These are phyloP conservation scores for Pseudonitzschia multistriata DNA, from an alignment of 108 stramenopile genomes.

Conservation along the genomic window DNA sequence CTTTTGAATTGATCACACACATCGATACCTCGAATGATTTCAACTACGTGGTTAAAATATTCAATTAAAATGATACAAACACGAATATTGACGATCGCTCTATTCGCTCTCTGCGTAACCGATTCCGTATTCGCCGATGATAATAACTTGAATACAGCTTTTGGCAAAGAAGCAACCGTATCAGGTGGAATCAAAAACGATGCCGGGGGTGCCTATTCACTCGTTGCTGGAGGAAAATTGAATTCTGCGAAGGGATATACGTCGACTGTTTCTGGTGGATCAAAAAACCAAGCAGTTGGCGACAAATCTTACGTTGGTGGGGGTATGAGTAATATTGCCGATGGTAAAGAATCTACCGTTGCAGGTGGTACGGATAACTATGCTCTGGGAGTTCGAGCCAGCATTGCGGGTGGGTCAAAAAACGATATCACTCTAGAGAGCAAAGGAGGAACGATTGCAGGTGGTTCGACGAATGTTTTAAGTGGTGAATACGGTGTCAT, in stretches of 20 bases:
- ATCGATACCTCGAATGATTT: no score
- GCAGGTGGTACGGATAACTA: slow-evolving; percentile 1
- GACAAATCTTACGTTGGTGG: not conserved
- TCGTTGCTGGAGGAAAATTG: not conserved
- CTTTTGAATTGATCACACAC: no score
- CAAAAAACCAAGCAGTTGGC: not conserved
- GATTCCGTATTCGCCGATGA: no score
- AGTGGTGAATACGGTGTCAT: slow-evolving; percentile 3
- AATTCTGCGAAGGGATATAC: not conserved
- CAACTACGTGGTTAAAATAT: no score
- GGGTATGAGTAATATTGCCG: not conserved
- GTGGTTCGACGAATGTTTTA: not conserved
- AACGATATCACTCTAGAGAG: not conserved
- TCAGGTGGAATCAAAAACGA: not conserved
- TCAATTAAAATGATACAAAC: no score
- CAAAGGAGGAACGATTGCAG: slow-evolving; percentile 8
- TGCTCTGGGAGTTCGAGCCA: not conserved
- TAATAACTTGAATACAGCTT: not conserved
- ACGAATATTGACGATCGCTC: no score
- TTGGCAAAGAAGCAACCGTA: not conserved
- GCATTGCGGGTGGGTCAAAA: not conserved
- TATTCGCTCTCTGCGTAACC: no score
- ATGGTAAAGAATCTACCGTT: not conserved
- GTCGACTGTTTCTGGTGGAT: not conserved
- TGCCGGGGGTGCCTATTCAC: not conserved